Evolutionary conservation across 2,329 filamentous ascomycete genomes (phyloP), one percentile per base, ranked within the genome.

Genomic region (Thelonectria blattea): DNA sequence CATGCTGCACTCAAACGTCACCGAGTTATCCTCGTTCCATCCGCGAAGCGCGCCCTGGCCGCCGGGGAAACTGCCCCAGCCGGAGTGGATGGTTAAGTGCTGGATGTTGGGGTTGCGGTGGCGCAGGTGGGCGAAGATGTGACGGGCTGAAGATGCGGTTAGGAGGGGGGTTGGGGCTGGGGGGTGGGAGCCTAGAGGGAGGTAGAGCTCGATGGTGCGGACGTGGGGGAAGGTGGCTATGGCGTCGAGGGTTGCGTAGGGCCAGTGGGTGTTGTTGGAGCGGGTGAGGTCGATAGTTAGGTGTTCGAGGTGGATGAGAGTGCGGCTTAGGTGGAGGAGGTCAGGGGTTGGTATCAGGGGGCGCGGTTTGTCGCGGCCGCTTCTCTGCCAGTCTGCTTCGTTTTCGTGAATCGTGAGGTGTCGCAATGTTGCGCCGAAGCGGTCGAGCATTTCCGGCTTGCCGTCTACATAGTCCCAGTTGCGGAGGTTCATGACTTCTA

Each of bases 71-170:
- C 10, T 30, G 17, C 15, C n/a, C 34, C 22, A 22, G n/a, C 58
- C 58, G 4, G 52, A 56, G 42, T 60, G 58, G 15, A 60, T 2
- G 3, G 52, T 52, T n/a, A 60, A 8, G 17, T 30, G 52, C 27
- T 56, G 58, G n/a, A 60, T 52, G 3, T 52, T 56, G 4, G 24
- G n/a, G 22, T 60, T 60, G 11, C 58, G 47, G 30, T 42, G 41
- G 6, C 41, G 32, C 22, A 60, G 30, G 11, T 60, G 47, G 41
- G 18, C 15, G 32, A 53, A 53, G 39, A 60, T 39, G 39, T 48
- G 41, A 4, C 42, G 47, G 3, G 52, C 52, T 11, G 58, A 47
- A 14, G 52, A 43, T 11, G 30, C 20, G 15, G 52, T 60, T n/a
- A 60, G 52, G 41, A 39, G 14, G 11, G 58, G 58, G 2, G 12